These are phyloP conservation scores for Pyricularia sp. DNA, from an alignment of 2,329 filamentous ascomycete genomes.

Conservation along the genomic window DNA sequence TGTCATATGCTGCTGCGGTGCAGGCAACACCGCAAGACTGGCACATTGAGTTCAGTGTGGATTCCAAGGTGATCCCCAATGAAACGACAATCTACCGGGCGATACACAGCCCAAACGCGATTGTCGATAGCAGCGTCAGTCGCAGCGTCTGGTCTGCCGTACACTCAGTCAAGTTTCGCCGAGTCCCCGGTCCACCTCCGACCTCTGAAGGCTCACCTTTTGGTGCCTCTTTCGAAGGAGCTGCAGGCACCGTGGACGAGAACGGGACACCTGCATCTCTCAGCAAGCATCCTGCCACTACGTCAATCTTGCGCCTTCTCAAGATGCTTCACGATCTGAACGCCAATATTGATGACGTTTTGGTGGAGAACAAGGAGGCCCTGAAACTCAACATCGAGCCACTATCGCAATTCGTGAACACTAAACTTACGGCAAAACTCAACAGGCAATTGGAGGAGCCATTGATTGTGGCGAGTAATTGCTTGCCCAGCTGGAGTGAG, in stretches of 20 bases:
- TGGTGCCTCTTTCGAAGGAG: conserved; percentile 37
- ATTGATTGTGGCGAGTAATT: conserved; percentile 92
- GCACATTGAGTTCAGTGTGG: conserved; percentile 93
- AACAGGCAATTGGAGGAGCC: conserved; percentile 96
- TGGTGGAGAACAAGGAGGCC: conserved; percentile 66
- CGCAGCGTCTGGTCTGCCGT: conserved; percentile 84
- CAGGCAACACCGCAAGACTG: conserved; percentile 80
- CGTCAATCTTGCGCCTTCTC: conserved; percentile 78
- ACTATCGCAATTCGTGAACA: conserved; percentile 92
- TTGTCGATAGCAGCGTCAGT: conserved; percentile 52
- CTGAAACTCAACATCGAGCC: conserved; percentile 71
- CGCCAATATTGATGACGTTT: conserved; percentile 82
- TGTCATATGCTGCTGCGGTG: conserved; percentile 79
- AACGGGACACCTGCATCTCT: conserved; percentile 58
- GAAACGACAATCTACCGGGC: conserved; percentile 96
- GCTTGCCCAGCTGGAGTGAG: conserved; percentile 90
- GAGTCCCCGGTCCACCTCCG: conserved; percentile 67
- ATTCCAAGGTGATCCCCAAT: conserved; percentile 73
- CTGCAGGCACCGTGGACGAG: conserved; percentile 24
- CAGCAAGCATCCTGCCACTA: conserved; percentile 72
- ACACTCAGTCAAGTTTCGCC: conserved; percentile 86
- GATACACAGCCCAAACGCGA: conserved; percentile 56
- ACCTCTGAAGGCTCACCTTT: conserved; percentile 62
- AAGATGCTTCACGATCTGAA: conserved; percentile 91
- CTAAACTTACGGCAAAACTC: conserved; percentile 93